phyloP scores from a whole-genome alignment of 2,329 filamentous ascomycete genomes.

The Stemphylium vesicarium region DNA sequence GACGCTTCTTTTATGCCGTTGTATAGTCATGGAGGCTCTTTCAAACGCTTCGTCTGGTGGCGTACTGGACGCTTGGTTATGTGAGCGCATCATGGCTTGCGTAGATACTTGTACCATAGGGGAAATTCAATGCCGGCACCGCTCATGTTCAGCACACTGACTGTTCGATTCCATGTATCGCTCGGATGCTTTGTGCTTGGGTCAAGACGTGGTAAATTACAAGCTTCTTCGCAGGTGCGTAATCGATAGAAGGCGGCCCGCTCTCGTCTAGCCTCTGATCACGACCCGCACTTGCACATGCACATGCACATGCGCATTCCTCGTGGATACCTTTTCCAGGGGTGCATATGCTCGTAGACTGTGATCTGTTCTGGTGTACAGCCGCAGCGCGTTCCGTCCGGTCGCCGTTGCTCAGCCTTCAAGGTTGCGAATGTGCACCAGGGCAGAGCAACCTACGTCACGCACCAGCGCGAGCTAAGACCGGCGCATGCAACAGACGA shows the following conservation, averaged over 20 bases:
- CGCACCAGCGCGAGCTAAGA: constrained; percentile 32
- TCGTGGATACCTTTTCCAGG: constrained; percentile 1
- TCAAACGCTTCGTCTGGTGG: constrained; percentile 34
- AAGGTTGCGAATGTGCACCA: constrained; percentile 14
- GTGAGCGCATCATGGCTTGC: constrained; percentile 33
- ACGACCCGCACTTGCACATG: constrained; percentile 30
- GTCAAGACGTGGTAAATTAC: too few relatives aligned
- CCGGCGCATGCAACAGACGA: constrained; percentile 28
- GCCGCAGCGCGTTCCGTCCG: constrained; percentile 16
- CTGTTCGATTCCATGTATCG: neutral
- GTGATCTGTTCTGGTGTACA: neutral
- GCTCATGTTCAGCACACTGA: neutral
- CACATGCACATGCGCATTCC: constrained; percentile 24
- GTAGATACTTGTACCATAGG: constrained; percentile 42
- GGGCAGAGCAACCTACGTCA: constrained; percentile 40
- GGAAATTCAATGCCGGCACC: constrained; percentile 20
- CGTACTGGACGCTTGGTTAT: constrained; percentile 34
- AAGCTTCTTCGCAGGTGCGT: constrained; percentile 25
- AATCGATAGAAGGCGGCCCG: constrained; percentile 40
- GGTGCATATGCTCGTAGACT: neutral
- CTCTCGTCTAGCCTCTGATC: constrained; percentile 24
- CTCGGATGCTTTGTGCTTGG: too few relatives aligned
- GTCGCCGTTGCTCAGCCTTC: constrained; percentile 24
- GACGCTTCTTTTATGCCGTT: constrained; percentile 27
- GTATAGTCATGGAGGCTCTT: constrained; percentile 39